Conservation (phyloP, 2,329 filamentous ascomycete genomes). For the Botrytis hyacinthi region DNA sequence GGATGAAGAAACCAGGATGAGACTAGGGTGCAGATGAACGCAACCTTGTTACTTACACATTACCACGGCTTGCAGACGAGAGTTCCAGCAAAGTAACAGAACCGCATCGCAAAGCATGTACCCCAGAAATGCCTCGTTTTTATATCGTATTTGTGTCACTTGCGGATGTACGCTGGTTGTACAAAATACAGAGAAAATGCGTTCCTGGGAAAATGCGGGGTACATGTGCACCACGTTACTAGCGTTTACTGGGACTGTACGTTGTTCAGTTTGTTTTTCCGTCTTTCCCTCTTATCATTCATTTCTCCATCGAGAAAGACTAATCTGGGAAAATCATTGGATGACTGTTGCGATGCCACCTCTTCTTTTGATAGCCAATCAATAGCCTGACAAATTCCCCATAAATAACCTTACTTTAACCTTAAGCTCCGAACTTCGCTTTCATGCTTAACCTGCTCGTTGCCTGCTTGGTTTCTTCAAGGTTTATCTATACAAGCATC, state of each 20-base stretch:
- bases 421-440: neutral
- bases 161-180: neutral
- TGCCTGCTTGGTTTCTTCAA: neutral
- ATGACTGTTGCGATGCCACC: neutral
- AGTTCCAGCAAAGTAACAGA: neutral
- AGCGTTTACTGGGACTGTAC: neutral
- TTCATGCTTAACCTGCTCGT: neutral
- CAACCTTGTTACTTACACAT: neutral
- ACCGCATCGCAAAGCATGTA: neutral
- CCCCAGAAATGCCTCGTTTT: slow-evolving; percentile 1
- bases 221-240: neutral
- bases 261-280: neutral
- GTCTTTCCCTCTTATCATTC: too few relatives aligned
- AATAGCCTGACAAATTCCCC: neutral
- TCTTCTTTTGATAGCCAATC: too few relatives aligned
- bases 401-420: neutral
- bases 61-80: slow-evolving; percentile 2
- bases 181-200: neutral
- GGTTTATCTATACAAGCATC: neutral
- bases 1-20: neutral
- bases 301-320: neutral
- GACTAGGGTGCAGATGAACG: neutral
- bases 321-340: neutral
- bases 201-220: slow-evolving; percentile 6
- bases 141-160: neutral